Percentiles rank a stretch among this genome's conserved stretches.
Conservation (phyloP, 2,329 filamentous ascomycete genomes). For the Diaporthe citriasiana region DNA sequence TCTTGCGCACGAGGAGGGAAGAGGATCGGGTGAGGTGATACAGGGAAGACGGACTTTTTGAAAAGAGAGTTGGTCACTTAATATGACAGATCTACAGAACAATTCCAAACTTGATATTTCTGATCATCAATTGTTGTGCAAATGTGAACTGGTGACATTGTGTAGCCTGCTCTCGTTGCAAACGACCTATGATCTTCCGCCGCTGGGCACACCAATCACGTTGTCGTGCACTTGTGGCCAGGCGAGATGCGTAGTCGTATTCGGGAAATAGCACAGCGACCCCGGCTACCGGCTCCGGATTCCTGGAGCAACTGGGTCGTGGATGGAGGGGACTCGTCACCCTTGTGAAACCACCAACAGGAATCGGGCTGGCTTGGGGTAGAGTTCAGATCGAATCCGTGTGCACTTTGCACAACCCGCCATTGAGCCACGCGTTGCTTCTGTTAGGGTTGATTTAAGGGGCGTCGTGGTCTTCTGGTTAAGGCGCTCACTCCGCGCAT, state of each 20-base stretch:
- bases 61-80: background rate
- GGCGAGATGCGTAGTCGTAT: background rate
- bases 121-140: too few species aligned
- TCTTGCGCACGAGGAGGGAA: background rate
- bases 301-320: constrained; percentile 2
- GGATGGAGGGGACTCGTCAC: constrained; percentile 14
- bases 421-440: constrained; percentile 23
- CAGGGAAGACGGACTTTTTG: background rate
- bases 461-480: background rate
- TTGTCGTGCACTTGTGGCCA: background rate
- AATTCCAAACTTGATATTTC: background rate
- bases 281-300: constrained; percentile 1
- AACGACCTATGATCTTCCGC: background rate
- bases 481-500: background rate
- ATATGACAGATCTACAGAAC: background rate
- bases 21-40: background rate
- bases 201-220: background rate
- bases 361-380: background rate
- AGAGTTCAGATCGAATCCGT: constrained; percentile 9
- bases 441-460: constrained; percentile 6
- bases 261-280: background rate
- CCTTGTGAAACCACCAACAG: constrained; percentile 21
- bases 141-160: background rate
- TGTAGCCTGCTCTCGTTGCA: background rate
- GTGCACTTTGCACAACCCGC: too few species aligned